A percentile compares a stretch with the other conserved stretches of the same genome.
Evolutionary conservation across 1,284 basidiomycete genomes (phyloP).

Genomic region (Marasmius tenuissimus): DNA sequence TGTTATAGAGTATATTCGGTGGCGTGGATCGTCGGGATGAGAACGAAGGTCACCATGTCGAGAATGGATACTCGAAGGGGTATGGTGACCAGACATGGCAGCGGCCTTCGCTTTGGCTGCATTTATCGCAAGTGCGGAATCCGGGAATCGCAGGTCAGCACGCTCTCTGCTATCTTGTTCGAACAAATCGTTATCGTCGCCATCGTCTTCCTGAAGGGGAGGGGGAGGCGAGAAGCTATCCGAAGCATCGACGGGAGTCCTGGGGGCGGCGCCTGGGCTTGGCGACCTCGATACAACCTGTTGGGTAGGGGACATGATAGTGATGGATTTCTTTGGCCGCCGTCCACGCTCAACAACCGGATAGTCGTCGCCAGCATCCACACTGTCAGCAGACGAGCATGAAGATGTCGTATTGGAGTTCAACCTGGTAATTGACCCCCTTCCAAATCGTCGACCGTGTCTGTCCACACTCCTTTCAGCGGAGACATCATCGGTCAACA

Average conservation of each 20-base stretch:
- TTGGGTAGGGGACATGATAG: slow-evolving; percentile 10
- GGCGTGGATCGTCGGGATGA: background rate
- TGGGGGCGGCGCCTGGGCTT: slow-evolving; percentile 38
- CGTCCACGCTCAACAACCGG: slow-evolving; percentile 38
- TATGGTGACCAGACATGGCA: background rate
- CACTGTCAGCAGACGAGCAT: slow-evolving; percentile 26
- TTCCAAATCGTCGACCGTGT: background rate
- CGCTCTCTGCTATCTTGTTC: background rate
- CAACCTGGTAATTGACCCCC: background rate
- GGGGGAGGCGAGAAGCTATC: slow-evolving; percentile 10
- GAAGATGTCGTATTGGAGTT: slow-evolving; percentile 21
- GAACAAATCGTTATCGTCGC: slow-evolving; percentile 2
- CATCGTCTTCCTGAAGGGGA: background rate
- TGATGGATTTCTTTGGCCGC: slow-evolving; percentile 27
- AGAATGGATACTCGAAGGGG: background rate
- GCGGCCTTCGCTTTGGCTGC: background rate
- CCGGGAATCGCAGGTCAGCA: background rate
- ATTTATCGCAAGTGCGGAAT: too few species aligned
- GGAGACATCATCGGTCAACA: slow-evolving; percentile 30
- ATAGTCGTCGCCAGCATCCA: slow-evolving; percentile 27
- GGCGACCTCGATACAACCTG: slow-evolving; percentile 32
- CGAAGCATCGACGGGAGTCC: slow-evolving; percentile 34
- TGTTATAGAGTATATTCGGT: background rate
- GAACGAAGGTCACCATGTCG: background rate
- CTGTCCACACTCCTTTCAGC: slow-evolving; percentile 29